These are phyloP conservation scores for Fusarium sp. DNA, from an alignment of 2,329 filamentous ascomycete species.

Conservation along the genomic window DNA sequence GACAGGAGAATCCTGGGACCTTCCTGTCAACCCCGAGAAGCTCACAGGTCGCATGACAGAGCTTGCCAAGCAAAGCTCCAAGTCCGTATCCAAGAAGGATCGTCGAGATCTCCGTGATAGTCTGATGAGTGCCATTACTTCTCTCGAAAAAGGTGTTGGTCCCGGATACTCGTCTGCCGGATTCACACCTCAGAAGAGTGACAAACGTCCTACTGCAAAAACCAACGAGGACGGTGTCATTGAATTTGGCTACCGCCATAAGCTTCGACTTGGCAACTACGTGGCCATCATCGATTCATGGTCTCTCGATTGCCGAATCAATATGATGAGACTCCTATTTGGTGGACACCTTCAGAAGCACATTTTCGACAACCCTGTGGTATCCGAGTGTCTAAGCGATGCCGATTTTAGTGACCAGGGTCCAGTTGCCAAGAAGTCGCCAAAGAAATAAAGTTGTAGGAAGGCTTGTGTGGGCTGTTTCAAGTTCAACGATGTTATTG, in stretches of 20 bases:
- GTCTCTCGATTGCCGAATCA: conserved; percentile 58
- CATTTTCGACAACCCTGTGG: conserved; percentile 51
- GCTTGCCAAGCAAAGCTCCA: conserved; percentile 58
- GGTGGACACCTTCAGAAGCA: conserved; percentile 55
- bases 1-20: conserved; percentile 58
- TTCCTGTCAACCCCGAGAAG: conserved; percentile 61
- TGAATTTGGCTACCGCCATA: conserved; percentile 63
- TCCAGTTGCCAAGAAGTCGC: conserved; percentile 16
- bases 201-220: conserved; percentile 54
- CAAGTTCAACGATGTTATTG: conserved; percentile 4
- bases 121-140: conserved; percentile 63
- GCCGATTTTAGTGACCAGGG: conserved; percentile 46
- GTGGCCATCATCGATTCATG: conserved; percentile 60
- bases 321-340: conserved; percentile 59
- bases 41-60: conserved; percentile 59
- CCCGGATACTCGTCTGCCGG: conserved; percentile 63
- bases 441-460: conserved; percentile 17
- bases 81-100: conserved; percentile 59
- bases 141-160: conserved; percentile 62
- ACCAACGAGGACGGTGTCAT: conserved; percentile 54
- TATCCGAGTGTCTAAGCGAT: conserved; percentile 51
- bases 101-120: conserved; percentile 58
- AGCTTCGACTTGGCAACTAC: conserved; percentile 58
- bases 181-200: conserved; percentile 52
- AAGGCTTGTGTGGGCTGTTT: not conserved